These are phyloP conservation scores for Lasiodiplodia theobromae DNA, from an alignment of 2,329 filamentous ascomycete species.

Conservation along the genomic window DNA sequence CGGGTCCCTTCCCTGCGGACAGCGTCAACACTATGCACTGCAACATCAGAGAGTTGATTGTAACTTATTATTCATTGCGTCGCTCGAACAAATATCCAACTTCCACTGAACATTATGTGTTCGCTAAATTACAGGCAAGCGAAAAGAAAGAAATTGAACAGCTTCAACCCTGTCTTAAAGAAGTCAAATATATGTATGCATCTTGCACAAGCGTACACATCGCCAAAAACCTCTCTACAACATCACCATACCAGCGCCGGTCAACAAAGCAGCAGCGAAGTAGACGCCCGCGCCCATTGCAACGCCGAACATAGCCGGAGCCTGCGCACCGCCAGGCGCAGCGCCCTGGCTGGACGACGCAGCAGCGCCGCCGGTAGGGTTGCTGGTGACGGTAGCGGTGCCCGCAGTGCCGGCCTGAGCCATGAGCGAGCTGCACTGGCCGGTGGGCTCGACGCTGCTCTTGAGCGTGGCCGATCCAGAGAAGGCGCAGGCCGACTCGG, in stretches of 20 bases:
- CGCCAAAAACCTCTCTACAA: slow-evolving; percentile 49
- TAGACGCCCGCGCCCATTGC: slow-evolving; percentile 57
- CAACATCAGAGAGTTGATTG: not conserved
- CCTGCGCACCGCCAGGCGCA: slow-evolving; percentile 42
- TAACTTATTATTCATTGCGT: not conserved
- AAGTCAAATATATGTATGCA: not conserved
- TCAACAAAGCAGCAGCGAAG: slow-evolving; percentile 56
- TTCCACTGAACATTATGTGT: slow-evolving; percentile 22
- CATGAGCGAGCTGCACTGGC: slow-evolving; percentile 66
- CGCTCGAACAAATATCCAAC: not conserved
- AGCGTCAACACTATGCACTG: not conserved
- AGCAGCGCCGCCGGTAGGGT: slow-evolving; percentile 48
- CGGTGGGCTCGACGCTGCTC: slow-evolving; percentile 54
- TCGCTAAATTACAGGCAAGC: slow-evolving; percentile 10
- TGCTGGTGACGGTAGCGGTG: slow-evolving; percentile 60
- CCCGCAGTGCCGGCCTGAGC: slow-evolving; percentile 68
- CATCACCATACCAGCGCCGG: slow-evolving; percentile 63
- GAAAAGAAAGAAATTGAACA: not conserved
- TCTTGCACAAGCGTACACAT: no score
- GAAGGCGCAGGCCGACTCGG: slow-evolving; percentile 72
- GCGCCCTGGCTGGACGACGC: slow-evolving; percentile 34
- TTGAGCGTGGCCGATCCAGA: slow-evolving; percentile 68
- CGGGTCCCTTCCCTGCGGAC: not conserved
- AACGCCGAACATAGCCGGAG: slow-evolving; percentile 51
- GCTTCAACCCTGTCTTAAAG: not conserved